phyloP scores from a whole-genome alignment of 495 filamentous ascomycete genomes.

The Friedmanniomyces simplex region DNA sequence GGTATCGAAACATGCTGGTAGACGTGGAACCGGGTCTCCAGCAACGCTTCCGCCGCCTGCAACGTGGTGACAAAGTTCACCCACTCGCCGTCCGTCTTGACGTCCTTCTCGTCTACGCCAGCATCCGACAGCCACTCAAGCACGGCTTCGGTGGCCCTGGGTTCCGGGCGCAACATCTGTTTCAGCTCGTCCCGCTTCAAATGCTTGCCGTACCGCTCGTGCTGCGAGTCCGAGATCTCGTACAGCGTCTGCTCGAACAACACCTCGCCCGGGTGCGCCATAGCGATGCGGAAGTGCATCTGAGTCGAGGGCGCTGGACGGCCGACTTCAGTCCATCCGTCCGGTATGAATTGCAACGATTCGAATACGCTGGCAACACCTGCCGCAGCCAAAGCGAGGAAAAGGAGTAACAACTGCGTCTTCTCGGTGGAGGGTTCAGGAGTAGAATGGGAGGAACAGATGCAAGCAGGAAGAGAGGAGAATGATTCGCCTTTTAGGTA shows the following conservation, averaged over 20 bases:
- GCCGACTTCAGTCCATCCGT: slow-evolving; percentile 27
- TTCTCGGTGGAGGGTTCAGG: neutral
- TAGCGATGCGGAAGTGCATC: slow-evolving; percentile 30
- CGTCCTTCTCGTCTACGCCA: slow-evolving; percentile 18
- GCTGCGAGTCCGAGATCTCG: slow-evolving; percentile 51
- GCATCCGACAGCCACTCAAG: slow-evolving; percentile 24
- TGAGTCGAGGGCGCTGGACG: slow-evolving; percentile 16
- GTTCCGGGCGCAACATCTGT: slow-evolving; percentile 23
- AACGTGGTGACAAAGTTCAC: slow-evolving; percentile 28
- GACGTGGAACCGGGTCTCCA: slow-evolving; percentile 26
- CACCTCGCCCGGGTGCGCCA: slow-evolving; percentile 37
- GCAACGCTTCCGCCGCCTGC: slow-evolving; percentile 24
- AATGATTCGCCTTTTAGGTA: too few species aligned
- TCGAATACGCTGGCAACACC: neutral
- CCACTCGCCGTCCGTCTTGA: slow-evolving; percentile 29
- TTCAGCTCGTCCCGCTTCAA: slow-evolving; percentile 44
- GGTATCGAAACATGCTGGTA: slow-evolving; percentile 10
- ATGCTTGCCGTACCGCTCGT: slow-evolving; percentile 51
- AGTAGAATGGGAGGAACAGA: neutral
- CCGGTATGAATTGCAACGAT: slow-evolving; percentile 19
- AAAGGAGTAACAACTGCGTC: neutral
- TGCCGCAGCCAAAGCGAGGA: neutral
- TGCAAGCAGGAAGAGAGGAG: neutral
- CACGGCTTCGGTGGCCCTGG: slow-evolving; percentile 22
- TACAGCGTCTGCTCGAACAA: slow-evolving; percentile 51